Base-by-base conservation (phyloP, 2,329 filamentous ascomycete species). In the Verticillium albo-atrum region DNA sequence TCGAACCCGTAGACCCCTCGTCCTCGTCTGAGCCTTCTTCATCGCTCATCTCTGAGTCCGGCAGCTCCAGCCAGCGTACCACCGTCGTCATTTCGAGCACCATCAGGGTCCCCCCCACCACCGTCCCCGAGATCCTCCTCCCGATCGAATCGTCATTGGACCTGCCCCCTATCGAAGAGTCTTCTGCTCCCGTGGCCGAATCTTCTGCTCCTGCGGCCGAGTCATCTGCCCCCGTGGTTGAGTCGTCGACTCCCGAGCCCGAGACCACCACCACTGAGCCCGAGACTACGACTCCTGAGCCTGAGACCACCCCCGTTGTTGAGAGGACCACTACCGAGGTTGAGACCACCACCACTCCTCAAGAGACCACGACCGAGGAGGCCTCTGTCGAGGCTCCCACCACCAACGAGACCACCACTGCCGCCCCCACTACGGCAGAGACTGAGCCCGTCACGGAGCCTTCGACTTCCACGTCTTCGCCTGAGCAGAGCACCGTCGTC, bases 21-120 rank as follows among this genome's bases (percentile, higher is more conserved):
- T 58, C 65, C 14, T 61, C 63, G n/a, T 58, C 62, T n/a, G 57
- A 62, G 30, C 52, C 63, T n/a, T n/a, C n/a, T n/a, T n/a, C n/a
- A n/a, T n/a, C n/a, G n/a, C n/a, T n/a, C 37, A 63, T 63, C 14
- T 62, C 60, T 14, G 58, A 61, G 10, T 58, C 61, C 12, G 42
- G 59, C 3, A 60, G 54, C 26, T 56, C 35, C 17, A 35, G 55
- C 17, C 60, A 61, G 15, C 60, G 62, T 5, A 71, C 70, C 15
- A 71, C 71, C 0, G 62, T 72, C 6, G 61, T 72, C 12, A 62
- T 68, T 35, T 62, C 65, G 17, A 70, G 68, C 63, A 67, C 66
- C 1, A 63, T 68, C 28, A 61, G 65, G 15, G 63, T 69, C 7
- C 58, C 61, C 15, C 60, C 66, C 14, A 62, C 37, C 27, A 25